Percentiles rank a stretch among this genome's conserved stretches.
Evolutionary conservation across 768 basidiomycete species (phyloP).

Genomic region (Myochromella boudieri): DNA sequence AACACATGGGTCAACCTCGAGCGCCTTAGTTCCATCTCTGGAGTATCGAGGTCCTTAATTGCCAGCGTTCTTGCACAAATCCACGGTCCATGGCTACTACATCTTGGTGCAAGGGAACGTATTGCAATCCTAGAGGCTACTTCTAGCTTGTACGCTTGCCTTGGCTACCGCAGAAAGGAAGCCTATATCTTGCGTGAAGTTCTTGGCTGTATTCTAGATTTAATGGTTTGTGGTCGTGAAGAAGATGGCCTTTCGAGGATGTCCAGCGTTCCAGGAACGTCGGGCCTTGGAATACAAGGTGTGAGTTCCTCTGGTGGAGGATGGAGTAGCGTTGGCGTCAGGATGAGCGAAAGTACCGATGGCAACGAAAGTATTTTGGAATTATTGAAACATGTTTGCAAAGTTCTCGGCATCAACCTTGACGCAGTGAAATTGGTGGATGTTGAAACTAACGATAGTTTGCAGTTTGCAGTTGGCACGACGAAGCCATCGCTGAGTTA

Average conservation of each 20-base stretch:
- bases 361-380: slow-evolving; percentile 83
- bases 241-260: slow-evolving; percentile 57
- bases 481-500: slow-evolving; percentile 1
- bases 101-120: slow-evolving; percentile 75
- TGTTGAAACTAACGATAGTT: slow-evolving; percentile 15
- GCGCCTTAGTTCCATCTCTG: slow-evolving; percentile 65
- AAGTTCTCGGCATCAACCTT: slow-evolving; percentile 79
- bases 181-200: slow-evolving; percentile 84
- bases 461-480: not conserved
- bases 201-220: slow-evolving; percentile 79
- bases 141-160: slow-evolving; percentile 72
- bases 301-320: slow-evolving; percentile 31
- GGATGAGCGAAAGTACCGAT: slow-evolving; percentile 69
- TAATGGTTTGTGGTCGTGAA: slow-evolving; percentile 82
- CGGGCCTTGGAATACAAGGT: slow-evolving; percentile 51
- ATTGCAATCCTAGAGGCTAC: slow-evolving; percentile 68
- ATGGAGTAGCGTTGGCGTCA: slow-evolving; percentile 63
- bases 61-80: slow-evolving; percentile 64
- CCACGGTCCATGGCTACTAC: slow-evolving; percentile 86
- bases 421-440: slow-evolving; percentile 61
- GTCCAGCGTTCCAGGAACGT: slow-evolving; percentile 36
- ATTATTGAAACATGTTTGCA: slow-evolving; percentile 73
- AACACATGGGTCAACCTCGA: slow-evolving; percentile 55
- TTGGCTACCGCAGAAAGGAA: slow-evolving; percentile 89
- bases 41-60: slow-evolving; percentile 69